phyloP scores from a whole-genome alignment of 805 yeast genomes.

The Kazachstania viticola region DNA sequence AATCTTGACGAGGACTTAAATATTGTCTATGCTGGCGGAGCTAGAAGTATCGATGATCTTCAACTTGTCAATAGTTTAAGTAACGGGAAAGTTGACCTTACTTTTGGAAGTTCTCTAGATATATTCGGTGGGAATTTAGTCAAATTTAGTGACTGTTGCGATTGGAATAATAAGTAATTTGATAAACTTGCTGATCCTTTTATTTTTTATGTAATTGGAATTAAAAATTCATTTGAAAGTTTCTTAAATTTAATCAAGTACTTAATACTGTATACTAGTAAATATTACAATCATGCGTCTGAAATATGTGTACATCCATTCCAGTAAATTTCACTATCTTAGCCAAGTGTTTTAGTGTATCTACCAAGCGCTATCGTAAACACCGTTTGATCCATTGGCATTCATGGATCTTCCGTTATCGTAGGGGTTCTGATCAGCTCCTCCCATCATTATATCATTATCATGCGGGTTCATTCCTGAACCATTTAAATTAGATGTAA shows the following conservation, averaged over 20 bases:
- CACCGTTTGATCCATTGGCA: slow-evolving; percentile 23
- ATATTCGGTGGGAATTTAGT: slow-evolving; percentile 88
- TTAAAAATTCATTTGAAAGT: no score
- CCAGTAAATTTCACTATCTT: no score
- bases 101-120: slow-evolving; percentile 87
- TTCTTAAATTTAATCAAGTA: no score
- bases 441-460: slow-evolving; percentile 25
- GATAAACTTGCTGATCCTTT: no score
- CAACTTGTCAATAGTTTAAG: slow-evolving; percentile 55
- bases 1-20: slow-evolving; percentile 37
- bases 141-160: slow-evolving; percentile 58
- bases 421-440: slow-evolving; percentile 18
- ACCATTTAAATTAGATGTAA: slow-evolving; percentile 32
- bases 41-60: slow-evolving; percentile 61
- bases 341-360: neutral
- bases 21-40: slow-evolving; percentile 96
- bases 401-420: slow-evolving; percentile 7
- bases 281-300: no score
- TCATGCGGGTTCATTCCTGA: slow-evolving; percentile 25
- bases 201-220: no score
- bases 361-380: slow-evolving; percentile 27
- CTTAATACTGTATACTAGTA: no score
- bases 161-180: slow-evolving; percentile 51
- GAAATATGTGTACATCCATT: no score
- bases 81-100: slow-evolving; percentile 75